phyloP scores from a whole-genome alignment of 768 basidiomycete species.

The Mycena chlorophos region DNA sequence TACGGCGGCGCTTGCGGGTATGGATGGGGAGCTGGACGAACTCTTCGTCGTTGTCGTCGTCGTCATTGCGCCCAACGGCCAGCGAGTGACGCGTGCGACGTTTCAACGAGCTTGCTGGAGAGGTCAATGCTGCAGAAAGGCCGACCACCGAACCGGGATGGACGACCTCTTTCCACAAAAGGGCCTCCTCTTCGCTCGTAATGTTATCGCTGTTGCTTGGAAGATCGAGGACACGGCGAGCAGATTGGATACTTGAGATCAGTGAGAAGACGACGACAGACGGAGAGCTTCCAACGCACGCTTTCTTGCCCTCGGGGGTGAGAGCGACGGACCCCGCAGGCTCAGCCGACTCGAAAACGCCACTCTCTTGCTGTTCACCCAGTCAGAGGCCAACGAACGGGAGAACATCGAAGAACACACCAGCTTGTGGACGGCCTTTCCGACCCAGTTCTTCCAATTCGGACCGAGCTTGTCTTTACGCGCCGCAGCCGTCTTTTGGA shows the following conservation, averaged over 20 bases:
- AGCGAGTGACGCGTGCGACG: conserved; percentile 13
- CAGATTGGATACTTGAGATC: conserved; percentile 27
- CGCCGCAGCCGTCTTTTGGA: conserved; percentile 45
- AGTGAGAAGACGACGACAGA: not conserved
- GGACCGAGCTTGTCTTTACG: conserved; percentile 49
- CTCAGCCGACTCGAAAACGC: conserved; percentile 39
- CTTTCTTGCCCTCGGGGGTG: conserved; percentile 46
- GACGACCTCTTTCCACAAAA: conserved; percentile 40
- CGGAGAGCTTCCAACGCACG: conserved; percentile 31
- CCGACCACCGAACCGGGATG: conserved; percentile 9
- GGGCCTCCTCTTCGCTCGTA: conserved; percentile 32
- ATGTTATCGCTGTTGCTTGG: conserved; percentile 22
- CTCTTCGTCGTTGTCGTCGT: conserved; percentile 12
- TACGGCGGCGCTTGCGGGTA: conserved; percentile 27
- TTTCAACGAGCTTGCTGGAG: conserved; percentile 1
- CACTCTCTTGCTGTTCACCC: conserved; percentile 41
- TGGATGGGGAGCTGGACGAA: conserved; percentile 7
- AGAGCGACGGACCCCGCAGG: conserved; percentile 39
- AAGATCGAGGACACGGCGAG: conserved; percentile 34
- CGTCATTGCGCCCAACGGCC: not conserved
- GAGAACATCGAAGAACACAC: conserved; percentile 28
- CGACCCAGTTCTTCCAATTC: conserved; percentile 50
- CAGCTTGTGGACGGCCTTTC: conserved; percentile 45
- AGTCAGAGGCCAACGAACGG: not conserved
- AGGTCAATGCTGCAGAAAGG: conserved; percentile 1